Evolutionary conservation across 768 basidiomycete genomes (phyloP).

Genomic region (Auricularia sp.): DNA sequence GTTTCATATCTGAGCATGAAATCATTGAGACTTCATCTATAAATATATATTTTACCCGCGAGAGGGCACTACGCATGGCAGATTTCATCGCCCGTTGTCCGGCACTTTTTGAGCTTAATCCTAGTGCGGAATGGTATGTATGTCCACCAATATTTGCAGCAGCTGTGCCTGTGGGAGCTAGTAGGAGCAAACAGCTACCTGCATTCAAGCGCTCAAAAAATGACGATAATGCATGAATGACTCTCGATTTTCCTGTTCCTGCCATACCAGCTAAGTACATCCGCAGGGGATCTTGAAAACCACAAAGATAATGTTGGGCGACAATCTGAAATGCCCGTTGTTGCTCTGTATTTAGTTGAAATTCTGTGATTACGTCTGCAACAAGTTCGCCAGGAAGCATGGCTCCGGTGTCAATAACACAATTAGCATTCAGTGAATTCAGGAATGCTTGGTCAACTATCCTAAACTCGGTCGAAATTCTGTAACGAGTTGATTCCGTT

Average conservation of each 20-base stretch:
- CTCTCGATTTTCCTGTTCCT: constrained; percentile 16
- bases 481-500: too few species aligned
- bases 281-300: constrained; percentile 4
- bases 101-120: neutral
- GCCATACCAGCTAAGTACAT: constrained; percentile 18
- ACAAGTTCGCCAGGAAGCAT: neutral
- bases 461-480: too few species aligned
- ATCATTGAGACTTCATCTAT: too few species aligned
- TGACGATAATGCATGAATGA: constrained; percentile 8
- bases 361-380: neutral
- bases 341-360: constrained; percentile 12
- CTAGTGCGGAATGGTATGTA: constrained; percentile 14
- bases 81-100: too few species aligned
- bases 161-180: constrained; percentile 17
- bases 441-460: too few species aligned
- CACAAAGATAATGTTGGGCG: constrained; percentile 7
- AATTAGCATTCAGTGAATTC: neutral
- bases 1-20: too few species aligned
- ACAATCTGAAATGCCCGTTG: constrained; percentile 13
- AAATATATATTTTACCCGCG: too few species aligned
- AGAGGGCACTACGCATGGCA: too few species aligned
- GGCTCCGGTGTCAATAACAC: too few species aligned
- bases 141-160: constrained; percentile 12
- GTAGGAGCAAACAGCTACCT: constrained; percentile 4
- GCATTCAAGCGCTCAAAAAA: constrained; percentile 10